Conservation (phyloP, 345 rosid genomes). For the Mallotus nudiflorus region DNA sequence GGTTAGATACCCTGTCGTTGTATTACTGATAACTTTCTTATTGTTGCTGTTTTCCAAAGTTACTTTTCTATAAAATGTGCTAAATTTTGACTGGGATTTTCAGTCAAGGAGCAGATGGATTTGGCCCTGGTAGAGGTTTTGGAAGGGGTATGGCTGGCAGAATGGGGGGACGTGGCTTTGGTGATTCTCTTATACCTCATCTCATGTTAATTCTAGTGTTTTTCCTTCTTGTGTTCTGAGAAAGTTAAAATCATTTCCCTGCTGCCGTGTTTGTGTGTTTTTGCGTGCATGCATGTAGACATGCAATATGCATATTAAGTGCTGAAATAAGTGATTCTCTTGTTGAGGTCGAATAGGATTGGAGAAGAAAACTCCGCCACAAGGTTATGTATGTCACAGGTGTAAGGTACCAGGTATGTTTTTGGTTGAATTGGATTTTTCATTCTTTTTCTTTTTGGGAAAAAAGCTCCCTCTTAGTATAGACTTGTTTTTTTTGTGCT, state of each 20-base stretch:
- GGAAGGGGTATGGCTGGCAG: constrained; percentile 92
- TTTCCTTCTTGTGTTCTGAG: not conserved
- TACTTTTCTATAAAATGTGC: not conserved
- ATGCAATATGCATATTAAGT: too few species aligned
- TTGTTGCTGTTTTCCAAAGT: not conserved
- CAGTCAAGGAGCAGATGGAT: constrained; percentile 87
- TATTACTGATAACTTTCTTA: not conserved
- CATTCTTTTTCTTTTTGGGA: not conserved
- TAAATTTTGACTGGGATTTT: constrained; percentile 23
- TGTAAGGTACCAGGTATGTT: constrained; percentile 89
- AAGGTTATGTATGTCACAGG: constrained; percentile 93
- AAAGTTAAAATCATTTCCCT: not conserved
- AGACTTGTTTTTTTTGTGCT: not conserved
- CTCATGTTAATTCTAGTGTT: not conserved
- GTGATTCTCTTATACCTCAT: constrained; percentile 44
- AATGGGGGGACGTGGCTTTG: constrained; percentile 95
- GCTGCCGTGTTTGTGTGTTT: not conserved
- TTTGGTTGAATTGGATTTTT: not conserved
- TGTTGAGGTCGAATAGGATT: constrained; percentile 54
- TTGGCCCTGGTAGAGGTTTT: constrained; percentile 91
- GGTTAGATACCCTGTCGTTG: constrained; percentile 48
- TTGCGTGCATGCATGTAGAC: not conserved
- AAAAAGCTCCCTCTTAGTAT: not conserved
- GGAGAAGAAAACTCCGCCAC: constrained; percentile 97
- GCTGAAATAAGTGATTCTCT: constrained; percentile 23